phyloP scores from a whole-genome alignment of 164 flowering plant genomes.

The Hamamelis virginiana region DNA sequence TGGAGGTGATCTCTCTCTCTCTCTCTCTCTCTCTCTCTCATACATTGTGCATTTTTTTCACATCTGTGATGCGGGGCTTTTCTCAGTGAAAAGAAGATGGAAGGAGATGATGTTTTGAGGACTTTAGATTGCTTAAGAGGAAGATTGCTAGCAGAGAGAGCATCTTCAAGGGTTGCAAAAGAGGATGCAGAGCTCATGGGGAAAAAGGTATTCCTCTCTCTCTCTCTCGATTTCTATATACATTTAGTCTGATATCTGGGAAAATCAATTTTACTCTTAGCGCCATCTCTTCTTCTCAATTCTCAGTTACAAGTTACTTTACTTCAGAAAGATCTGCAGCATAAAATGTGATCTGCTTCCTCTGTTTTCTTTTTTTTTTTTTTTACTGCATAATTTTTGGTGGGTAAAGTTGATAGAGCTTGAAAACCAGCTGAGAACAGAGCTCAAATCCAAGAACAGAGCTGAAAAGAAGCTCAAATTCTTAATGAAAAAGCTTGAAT shows the following conservation, averaged over 20 bases:
- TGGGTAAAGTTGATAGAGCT: constrained; percentile 50
- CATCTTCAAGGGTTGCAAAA: constrained; percentile 63
- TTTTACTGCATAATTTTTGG: neutral
- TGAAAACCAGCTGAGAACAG: constrained; percentile 50
- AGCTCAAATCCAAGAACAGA: constrained; percentile 48
- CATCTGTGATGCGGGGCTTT: constrained; percentile 10
- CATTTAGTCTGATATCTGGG: too few species aligned
- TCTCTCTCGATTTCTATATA: neutral
- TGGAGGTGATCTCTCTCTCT: constrained; percentile 34
- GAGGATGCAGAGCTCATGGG: constrained; percentile 52
- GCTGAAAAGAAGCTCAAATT: constrained; percentile 69
- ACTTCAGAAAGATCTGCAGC: too few species aligned
- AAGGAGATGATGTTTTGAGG: constrained; percentile 47
- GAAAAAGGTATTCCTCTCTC: constrained; percentile 42
- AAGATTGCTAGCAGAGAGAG: constrained; percentile 81
- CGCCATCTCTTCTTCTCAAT: too few species aligned
- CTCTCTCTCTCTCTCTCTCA: constrained; percentile 11
- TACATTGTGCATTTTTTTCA: neutral
- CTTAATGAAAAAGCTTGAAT: constrained; percentile 52
- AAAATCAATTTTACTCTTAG: neutral
- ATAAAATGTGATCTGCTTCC: neutral
- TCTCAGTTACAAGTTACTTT: too few species aligned
- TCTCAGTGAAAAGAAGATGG: constrained; percentile 48
- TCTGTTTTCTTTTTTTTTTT: neutral
- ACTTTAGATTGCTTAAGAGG: constrained; percentile 81